Conservation (phyloP, 805 yeast species). For the Debaryomyces tyrocola region DNA sequence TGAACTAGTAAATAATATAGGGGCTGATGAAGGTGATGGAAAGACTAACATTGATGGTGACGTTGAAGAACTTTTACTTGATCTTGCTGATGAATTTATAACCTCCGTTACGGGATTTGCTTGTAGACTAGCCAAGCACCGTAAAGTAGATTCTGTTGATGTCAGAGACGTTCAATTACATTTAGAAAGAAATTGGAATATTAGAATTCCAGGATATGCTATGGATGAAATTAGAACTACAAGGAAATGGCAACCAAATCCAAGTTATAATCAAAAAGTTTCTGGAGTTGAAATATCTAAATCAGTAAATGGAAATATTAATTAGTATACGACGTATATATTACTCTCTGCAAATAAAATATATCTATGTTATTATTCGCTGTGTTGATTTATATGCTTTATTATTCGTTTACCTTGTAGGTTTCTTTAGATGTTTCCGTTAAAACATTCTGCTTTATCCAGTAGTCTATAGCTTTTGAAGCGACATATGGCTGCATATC, state of each 20-base stretch:
- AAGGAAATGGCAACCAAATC: conserved; percentile 68
- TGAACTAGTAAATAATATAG: conserved; percentile 81
- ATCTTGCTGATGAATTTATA: conserved; percentile 94
- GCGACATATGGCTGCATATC: conserved; percentile 45
- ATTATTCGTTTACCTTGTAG: conserved; percentile 43
- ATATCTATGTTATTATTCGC: neutral
- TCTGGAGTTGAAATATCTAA: conserved; percentile 67
- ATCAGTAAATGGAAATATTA: conserved; percentile 54
- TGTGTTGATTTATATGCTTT: no score
- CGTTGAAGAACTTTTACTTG: conserved; percentile 86
- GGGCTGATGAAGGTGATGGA: conserved; percentile 86
- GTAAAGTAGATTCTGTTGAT: conserved; percentile 84
- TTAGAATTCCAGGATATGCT: conserved; percentile 89
- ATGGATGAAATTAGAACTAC: conserved; percentile 85
- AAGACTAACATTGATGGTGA: conserved; percentile 92
- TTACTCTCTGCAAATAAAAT: neutral
- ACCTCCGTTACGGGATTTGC: conserved; percentile 90
- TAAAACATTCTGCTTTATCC: conserved; percentile 65
- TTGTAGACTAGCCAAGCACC: conserved; percentile 90
- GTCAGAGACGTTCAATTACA: conserved; percentile 89
- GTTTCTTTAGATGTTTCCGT: conserved; percentile 28
- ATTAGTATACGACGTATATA: conserved; percentile 6
- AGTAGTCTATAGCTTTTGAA: conserved; percentile 45
- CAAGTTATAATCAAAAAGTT: conserved; percentile 62
- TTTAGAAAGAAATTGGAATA: conserved; percentile 91